Evolutionary conservation across 139 green algal species (phyloP).

Genomic region (Haematococcus lacustris): DNA sequence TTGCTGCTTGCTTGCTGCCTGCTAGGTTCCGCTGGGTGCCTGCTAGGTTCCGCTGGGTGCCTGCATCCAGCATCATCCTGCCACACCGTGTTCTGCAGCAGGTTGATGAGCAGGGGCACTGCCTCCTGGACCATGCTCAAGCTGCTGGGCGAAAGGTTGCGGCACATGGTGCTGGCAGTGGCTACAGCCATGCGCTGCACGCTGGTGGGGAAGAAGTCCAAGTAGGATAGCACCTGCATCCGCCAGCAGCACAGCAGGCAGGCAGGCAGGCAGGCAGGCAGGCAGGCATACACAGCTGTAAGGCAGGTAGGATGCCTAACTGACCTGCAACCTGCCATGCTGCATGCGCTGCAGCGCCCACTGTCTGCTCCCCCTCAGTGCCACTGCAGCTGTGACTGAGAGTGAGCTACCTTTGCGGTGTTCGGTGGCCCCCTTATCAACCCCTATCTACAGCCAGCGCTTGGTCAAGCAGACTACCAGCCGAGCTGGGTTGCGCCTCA

Average conservation of each 20-base stretch:
- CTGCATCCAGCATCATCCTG: too few species aligned
- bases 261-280: background rate
- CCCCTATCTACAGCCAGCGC: background rate
- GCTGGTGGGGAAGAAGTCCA: constrained; percentile 93
- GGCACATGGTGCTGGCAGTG: constrained; percentile 89
- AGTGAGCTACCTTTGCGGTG: background rate
- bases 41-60: background rate
- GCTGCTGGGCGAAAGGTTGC: constrained; percentile 38
- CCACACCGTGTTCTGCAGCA: constrained; percentile 72
- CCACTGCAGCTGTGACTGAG: background rate
- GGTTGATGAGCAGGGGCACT: constrained; percentile 76
- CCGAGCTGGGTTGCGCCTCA: too few species aligned
- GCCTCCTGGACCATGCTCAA: constrained; percentile 53
- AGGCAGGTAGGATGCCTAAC: background rate
- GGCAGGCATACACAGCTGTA: background rate
- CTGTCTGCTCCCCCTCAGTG: background rate
- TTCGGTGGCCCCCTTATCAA: background rate
- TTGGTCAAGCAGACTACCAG: too few species aligned
- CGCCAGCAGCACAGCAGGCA: background rate
- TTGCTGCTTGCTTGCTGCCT: background rate
- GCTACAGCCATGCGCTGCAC: constrained; percentile 84
- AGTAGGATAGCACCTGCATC: constrained; percentile 79
- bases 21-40: background rate
- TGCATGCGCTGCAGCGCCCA: background rate
- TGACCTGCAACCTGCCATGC: background rate